Evolutionary conservation across 176 grass and related monocot species (phyloP).

Genomic region (Rhynchospora breviuscula): DNA sequence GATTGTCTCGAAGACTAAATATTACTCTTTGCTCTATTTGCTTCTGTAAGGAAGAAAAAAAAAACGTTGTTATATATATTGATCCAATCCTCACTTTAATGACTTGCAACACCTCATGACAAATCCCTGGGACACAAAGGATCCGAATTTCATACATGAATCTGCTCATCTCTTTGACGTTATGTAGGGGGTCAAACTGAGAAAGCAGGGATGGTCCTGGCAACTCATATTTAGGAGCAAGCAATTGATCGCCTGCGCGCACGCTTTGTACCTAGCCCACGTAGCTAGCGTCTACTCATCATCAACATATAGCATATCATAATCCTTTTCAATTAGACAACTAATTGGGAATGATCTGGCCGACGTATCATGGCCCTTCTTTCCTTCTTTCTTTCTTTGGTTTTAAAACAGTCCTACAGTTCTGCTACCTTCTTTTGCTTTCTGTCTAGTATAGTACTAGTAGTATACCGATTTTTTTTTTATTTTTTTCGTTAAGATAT

Average conservation of each 20-base stretch:
- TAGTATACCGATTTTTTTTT: no score
- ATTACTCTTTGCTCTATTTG: no score
- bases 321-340: neutral
- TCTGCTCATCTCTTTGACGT: neutral
- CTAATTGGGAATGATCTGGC: neutral
- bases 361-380: neutral
- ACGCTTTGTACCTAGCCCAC: constrained; percentile 21
- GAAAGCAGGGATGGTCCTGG: constrained; percentile 23
- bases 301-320: neutral
- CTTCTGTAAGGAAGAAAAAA: no score
- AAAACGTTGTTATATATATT: no score
- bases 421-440: neutral
- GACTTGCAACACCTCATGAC: neutral
- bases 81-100: neutral
- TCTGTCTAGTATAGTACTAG: neutral
- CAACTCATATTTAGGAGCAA: neutral
- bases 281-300: neutral
- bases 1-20: no score
- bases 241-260: constrained; percentile 22
- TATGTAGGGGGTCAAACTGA: constrained; percentile 6
- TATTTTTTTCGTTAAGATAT: no score
- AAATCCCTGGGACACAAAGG: neutral
- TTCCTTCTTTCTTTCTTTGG: neutral
- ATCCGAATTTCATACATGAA: neutral
- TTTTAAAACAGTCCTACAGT: neutral